Evolutionary conservation across 2,329 filamentous ascomycete species (phyloP).

Genomic region (Botrytis sinoallii): DNA sequence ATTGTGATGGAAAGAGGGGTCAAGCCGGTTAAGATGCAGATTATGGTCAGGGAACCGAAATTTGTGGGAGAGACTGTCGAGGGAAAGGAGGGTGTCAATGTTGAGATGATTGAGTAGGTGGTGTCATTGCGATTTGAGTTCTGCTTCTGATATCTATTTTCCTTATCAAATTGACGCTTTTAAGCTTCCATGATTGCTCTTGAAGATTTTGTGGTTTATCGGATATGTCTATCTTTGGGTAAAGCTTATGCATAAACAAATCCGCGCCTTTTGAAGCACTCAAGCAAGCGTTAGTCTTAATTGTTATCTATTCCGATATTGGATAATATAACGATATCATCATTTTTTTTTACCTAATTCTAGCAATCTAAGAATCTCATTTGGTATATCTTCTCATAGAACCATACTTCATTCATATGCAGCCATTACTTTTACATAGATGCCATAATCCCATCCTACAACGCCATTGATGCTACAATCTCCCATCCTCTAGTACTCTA

Average conservation of each 20-base stretch:
- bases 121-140: background rate
- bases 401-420: constrained; percentile 11
- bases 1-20: constrained; percentile 59
- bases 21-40: constrained; percentile 64
- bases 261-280: background rate
- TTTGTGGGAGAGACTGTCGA: constrained; percentile 37
- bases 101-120: constrained; percentile 19
- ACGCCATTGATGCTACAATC: constrained; percentile 24
- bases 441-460: constrained; percentile 18
- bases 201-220: background rate
- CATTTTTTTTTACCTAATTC: background rate
- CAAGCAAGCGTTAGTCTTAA: background rate
- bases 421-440: constrained; percentile 1
- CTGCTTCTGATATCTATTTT: background rate
- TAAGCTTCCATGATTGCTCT: background rate
- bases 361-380: background rate
- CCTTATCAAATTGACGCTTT: background rate
- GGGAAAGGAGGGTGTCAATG: constrained; percentile 31
- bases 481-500: constrained; percentile 56
- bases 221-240: background rate
- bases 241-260: background rate
- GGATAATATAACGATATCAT: background rate
- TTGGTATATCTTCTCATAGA: background rate
- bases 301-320: background rate
- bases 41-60: constrained; percentile 75